phyloP scores from a whole-genome alignment of 257 asterid genomes.

The Nicotiana undulata region DNA sequence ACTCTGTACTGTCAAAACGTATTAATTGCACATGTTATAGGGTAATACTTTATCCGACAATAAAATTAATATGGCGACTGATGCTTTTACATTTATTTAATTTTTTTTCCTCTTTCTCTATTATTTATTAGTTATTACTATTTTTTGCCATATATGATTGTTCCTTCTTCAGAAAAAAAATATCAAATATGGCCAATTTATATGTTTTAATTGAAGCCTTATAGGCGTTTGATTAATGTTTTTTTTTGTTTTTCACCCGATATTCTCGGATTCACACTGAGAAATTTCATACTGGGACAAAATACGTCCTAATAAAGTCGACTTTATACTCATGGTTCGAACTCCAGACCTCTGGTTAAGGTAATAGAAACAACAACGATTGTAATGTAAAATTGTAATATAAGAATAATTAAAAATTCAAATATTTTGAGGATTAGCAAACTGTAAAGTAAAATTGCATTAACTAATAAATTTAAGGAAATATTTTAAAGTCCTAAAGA shows the following conservation, averaged over 20 bases:
- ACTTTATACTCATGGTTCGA: too few relatives aligned
- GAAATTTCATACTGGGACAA: too few relatives aligned
- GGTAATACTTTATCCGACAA: not conserved
- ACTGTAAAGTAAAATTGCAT: not conserved
- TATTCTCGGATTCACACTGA: too few relatives aligned
- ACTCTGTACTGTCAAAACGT: not conserved
- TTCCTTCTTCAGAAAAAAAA: too few relatives aligned
- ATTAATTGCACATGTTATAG: conserved; percentile 3
- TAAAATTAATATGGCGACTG: not conserved
- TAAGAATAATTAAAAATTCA: not conserved
- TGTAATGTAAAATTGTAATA: too few relatives aligned
- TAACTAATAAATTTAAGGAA: not conserved
- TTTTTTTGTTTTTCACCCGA: too few relatives aligned
- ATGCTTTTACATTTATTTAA: not conserved
- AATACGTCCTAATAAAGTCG: too few relatives aligned
- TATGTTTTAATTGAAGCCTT: not conserved
- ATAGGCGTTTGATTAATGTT: not conserved
- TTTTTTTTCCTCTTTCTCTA: not conserved
- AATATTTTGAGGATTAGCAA: not conserved
- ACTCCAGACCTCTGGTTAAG: too few relatives aligned
- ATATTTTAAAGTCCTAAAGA: not conserved
- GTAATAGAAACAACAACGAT: too few relatives aligned
- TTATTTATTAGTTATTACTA: too few relatives aligned
- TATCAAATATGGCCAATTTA: not conserved
- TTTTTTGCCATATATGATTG: too few relatives aligned